Evolutionary conservation across 1,284 basidiomycete species (phyloP), one percentile per base, ranked within the genome.

Genomic region (Pseudomicrostroma phylloplanum): DNA sequence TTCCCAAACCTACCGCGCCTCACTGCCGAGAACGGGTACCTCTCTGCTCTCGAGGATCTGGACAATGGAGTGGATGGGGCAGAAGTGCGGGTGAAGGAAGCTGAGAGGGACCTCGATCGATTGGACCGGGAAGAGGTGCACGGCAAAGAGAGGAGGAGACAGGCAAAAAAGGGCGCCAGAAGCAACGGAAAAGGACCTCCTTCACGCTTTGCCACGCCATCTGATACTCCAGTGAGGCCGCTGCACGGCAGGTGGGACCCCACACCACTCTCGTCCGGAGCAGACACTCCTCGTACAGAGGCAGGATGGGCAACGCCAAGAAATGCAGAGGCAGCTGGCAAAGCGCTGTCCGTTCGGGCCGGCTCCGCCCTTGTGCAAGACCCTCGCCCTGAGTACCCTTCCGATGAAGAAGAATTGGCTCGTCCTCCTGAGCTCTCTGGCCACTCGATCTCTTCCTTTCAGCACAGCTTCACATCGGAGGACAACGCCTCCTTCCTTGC

Each of bases 1-100:
- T 99, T 97, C 76, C 94, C 94, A 0, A 60, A 64, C 19, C 59
- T 78, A 15, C 68, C 71, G 17, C 60, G 72, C 17, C 58, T 77
- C 1, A 61, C 59, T 2, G 75, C 73, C 0, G 71, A 78, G 56
- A 76, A 78, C 63, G 73, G 67, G 46, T 77, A 77, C 48, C 59
- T 78, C 48, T 53, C 57, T 40, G 58, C 58, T n/a, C 46, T 58
- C 36, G 55, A 54, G 51, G 51, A 54, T 8, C 13, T 54, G 19
- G 51, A 26, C 51, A 17, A 19, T 17, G 43, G 43, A 3, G 43
- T 48, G 43, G 43, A 48, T 48, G 53, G 25, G 6, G 25, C 58
- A 11, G 40, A 46, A 41, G 2, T 26, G 26, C 23, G 36, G 25
- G 41, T 42, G 4, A 48, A 17, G 12, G 41, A 30, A 40, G 26